phyloP scores from a whole-genome alignment of 257 asterid species.

The Coffea eugenioides region DNA sequence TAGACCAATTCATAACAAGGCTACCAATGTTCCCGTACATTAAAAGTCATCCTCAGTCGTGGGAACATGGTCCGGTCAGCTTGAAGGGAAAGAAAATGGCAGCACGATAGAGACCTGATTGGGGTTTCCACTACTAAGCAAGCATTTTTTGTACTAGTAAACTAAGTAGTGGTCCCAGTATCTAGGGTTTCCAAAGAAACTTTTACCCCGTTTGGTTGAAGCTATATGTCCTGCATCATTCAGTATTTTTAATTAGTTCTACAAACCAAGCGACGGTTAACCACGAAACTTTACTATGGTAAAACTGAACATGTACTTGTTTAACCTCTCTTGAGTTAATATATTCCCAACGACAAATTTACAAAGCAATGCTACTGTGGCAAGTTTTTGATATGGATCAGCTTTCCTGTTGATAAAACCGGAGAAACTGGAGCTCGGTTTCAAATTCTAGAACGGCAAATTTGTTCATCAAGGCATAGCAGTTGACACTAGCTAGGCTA shows the following conservation, averaged over 20 bases:
- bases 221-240: not conserved
- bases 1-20: too few relatives aligned
- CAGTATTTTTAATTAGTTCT: not conserved
- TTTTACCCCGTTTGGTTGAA: not conserved
- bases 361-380: not conserved
- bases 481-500: not conserved
- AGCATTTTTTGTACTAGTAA: not conserved
- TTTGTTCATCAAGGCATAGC: not conserved
- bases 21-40: not conserved
- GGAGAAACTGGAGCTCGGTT: not conserved
- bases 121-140: conserved; percentile 7
- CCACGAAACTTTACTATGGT: not conserved
- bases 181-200: conserved; percentile 4
- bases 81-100: conserved; percentile 4
- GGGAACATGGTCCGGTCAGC: not conserved
- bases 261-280: not conserved
- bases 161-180: conserved; percentile 17
- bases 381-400: not conserved
- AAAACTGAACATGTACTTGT: not conserved
- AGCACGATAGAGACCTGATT: not conserved
- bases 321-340: not conserved
- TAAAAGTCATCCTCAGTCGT: conserved; percentile 1
- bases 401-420: not conserved
- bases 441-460: not conserved
- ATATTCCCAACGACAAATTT: too few relatives aligned